Evolutionary conservation across 1,284 basidiomycete species (phyloP), one percentile per base, ranked within the genome.

Genomic region (Vanrija sp.): DNA sequence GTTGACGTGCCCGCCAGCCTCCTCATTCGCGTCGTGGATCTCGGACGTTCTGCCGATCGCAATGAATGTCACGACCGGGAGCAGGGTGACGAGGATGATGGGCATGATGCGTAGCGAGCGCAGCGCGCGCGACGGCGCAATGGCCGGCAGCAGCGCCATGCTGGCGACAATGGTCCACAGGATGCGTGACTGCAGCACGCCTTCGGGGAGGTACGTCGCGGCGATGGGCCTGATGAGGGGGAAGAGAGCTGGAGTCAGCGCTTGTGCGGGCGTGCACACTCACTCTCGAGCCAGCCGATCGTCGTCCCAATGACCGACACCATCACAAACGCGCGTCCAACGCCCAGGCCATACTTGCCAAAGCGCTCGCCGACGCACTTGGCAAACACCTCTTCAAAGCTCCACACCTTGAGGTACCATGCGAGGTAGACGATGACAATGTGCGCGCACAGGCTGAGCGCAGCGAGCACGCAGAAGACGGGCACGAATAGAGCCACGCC

Each of bases 351-450:
- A 38, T 67, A 66, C 19, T 49, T 54, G 1, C 69, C 67, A 44
- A 65, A 73, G 36, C 60, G 60, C 25, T 63, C 70, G 31, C 63
- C 67, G 10, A 64, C 70, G 51, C 48, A 60, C 2, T 59, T 56
- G 1, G 67, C 71, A 31, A 71, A 72, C 9, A 75, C 72, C n/a
- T 75, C 71, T 51, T 77, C 74, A 51, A 76, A 75, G 9, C 63
- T 65, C 10, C 59, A 57, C 1, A 75, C 74, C 46, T 75, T 75
- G 43, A 77, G 68, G 58, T 77, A 77, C 74, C 73, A 73, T 2
- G 72, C 62, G 2, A 76, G 67, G 53, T 77, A 76, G 42, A 75
- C 72, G 20, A 74, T 72, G 38, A 77, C 75, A 20, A 77, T 72
- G 44, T 75, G 73, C 1, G 74, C 73, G 42, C 73, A 75, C 8